Percentiles rank a stretch among this genome's conserved stretches.
Evolutionary conservation across 805 yeast genomes (phyloP).

Genomic region (Kregervanrija pseudodelftensis): DNA sequence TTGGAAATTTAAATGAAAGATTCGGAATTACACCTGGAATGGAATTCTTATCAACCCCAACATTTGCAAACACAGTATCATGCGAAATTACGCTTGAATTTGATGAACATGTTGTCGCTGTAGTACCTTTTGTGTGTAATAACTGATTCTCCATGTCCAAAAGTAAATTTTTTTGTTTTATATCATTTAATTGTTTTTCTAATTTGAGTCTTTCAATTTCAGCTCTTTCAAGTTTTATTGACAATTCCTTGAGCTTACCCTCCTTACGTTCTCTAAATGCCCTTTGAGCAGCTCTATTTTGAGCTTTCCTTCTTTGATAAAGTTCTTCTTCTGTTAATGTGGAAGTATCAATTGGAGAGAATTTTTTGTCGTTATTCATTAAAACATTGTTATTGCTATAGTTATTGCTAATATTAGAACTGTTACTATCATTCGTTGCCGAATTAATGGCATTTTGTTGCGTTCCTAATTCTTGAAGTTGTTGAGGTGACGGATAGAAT

Average conservation of each 20-base stretch:
- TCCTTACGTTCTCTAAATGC: conserved; percentile 83
- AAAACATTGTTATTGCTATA: too few relatives aligned
- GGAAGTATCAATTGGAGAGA: too few relatives aligned
- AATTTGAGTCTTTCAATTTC: conserved; percentile 40
- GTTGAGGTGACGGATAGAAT: too few relatives aligned
- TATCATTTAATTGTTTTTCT: conserved; percentile 33
- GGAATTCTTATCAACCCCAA: background rate
- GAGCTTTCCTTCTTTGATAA: conserved; percentile 59
- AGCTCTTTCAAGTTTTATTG: conserved; percentile 47
- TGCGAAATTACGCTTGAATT: background rate
- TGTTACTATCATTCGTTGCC: too few relatives aligned
- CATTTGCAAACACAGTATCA: too few relatives aligned
- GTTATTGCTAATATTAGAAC: too few relatives aligned
- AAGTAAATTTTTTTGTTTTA: conserved; percentile 45
- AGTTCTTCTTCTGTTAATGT: conserved; percentile 31
- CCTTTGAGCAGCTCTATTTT: conserved; percentile 80
- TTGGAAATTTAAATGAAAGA: conserved; percentile 18
- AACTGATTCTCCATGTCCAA: conserved; percentile 58
- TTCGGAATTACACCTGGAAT: background rate
- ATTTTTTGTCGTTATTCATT: too few relatives aligned
- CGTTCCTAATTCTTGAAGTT: too few relatives aligned
- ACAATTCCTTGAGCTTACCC: conserved; percentile 59
- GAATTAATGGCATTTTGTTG: too few relatives aligned
- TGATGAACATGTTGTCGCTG: background rate
- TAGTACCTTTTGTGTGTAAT: conserved; percentile 24